Base-by-base conservation (phyloP, 2,329 filamentous ascomycete species). In the Pseudohalonectria lignicola region DNA sequence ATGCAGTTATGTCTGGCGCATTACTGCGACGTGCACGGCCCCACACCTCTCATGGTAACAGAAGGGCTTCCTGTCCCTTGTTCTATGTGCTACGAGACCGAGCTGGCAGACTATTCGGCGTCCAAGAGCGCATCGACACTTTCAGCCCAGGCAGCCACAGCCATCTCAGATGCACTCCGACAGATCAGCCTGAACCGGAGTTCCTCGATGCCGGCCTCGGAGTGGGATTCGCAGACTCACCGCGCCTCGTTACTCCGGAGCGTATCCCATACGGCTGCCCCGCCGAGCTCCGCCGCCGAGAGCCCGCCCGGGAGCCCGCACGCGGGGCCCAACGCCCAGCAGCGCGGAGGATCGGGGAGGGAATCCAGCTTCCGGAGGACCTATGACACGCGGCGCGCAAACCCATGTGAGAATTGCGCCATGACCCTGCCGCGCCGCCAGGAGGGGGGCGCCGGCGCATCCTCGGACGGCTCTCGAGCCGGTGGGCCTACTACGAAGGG, bases 21-120 rank as follows among this genome's bases (percentile, higher is more conserved):
- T 55, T 82, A 81, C 53, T 82, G 78, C 66, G 78, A 82, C 55
- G 66, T 74, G 45, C 78, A 82, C 59, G 78, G 78, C 44, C 78
- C 78, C 35, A 82, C 77, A 34, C 77, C 77, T 36, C 57, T 82
- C 41, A 79, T 82, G 72, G 77, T 81, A 50, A 82, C 78, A 26
- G 76, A 82, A 54, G 76, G 76, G 35, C 59, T 79, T 12, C 73
- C 75, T 2, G 71, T 75, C 11, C 66, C 71, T 34, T 82, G 78
- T 51, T 62, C 63, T 41, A 63, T 67, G 48, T 82, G 78, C 52
- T 72, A 66, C 50, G 71, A 79, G 43, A 47, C 55, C 15, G 62
- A 64, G 17, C 45, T 44, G 12, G 45, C 51, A 31, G 55, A 60
- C 19, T 46, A 49, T 34, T 42, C 49, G 39, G 63, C 56, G 40